These are phyloP conservation scores for Globisporangium cederbergense DNA, from an alignment of 352 stramenopile genomes.

Conservation along the genomic window DNA sequence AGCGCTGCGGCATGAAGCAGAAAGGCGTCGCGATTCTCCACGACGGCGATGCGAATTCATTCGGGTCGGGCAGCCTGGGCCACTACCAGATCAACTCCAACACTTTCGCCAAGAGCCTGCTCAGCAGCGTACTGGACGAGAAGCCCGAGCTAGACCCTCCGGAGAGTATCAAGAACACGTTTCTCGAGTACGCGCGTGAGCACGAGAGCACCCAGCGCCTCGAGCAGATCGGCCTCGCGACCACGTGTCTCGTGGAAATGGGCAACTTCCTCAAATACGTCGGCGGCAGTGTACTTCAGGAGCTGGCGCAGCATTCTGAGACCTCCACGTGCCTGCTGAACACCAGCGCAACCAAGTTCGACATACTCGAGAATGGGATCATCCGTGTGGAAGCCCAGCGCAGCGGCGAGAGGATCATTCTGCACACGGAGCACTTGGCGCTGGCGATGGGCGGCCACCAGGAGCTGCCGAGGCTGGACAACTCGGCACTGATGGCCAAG, in stretches of 20 bases:
- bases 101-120: conserved; percentile 71
- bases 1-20: conserved; percentile 38
- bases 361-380: conserved; percentile 43
- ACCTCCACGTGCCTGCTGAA: conserved; percentile 51
- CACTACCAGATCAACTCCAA: conserved; percentile 86
- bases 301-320: conserved; percentile 36
- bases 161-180: conserved; percentile 72
- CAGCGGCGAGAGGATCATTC: conserved; percentile 26
- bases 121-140: conserved; percentile 75
- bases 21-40: conserved; percentile 67
- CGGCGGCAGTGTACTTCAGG: conserved; percentile 36
- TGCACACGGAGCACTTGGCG: conserved; percentile 62
- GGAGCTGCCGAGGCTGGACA: conserved; percentile 34
- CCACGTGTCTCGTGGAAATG: conserved; percentile 55
- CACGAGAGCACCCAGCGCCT: conserved; percentile 57
- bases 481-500: conserved; percentile 41
- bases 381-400: conserved; percentile 44
- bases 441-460: conserved; percentile 70
- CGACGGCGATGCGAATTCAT: conserved; percentile 41
- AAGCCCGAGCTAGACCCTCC: conserved; percentile 70
- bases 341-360: conserved; percentile 41
- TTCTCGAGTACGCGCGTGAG: conserved; percentile 50
- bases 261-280: conserved; percentile 64
- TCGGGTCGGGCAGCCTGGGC: conserved; percentile 69
- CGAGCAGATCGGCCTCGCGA: conserved; percentile 46